phyloP scores from a whole-genome alignment of 2,329 filamentous ascomycete genomes.

The Cladosporium phlei region DNA sequence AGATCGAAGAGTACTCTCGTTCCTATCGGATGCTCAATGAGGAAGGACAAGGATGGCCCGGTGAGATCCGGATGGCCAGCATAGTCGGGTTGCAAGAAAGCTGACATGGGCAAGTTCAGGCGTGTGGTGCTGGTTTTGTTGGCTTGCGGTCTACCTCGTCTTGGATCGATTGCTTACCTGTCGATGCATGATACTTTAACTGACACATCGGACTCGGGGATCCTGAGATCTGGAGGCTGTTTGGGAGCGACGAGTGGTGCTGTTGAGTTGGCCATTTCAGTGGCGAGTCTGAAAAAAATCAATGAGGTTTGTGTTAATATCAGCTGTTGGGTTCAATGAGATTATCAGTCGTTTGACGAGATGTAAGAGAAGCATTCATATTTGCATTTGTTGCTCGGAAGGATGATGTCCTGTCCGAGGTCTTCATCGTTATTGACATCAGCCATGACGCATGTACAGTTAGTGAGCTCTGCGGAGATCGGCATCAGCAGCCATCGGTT shows the following conservation, averaged over 20 bases:
- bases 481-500: no score
- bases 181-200: constrained; percentile 36
- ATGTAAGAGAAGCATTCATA: no score
- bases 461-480: no score
- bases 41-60: constrained; percentile 43
- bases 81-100: constrained; percentile 38
- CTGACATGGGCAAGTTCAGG: constrained; percentile 26
- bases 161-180: constrained; percentile 20
- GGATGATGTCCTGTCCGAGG: no score
- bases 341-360: no score
- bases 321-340: no score
- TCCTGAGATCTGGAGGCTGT: constrained; percentile 29
- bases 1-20: constrained; percentile 46
- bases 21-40: constrained; percentile 44
- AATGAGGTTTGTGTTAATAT: no score
- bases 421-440: no score
- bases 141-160: background rate
- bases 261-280: no score
- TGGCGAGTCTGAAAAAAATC: no score
- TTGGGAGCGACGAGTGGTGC: constrained; percentile 21
- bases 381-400: no score
- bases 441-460: no score
- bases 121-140: constrained; percentile 27
- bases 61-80: constrained; percentile 34
- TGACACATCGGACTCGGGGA: constrained; percentile 28